These are phyloP conservation scores for Diaporthe humulicola DNA, from an alignment of 2,329 filamentous ascomycete genomes.

Conservation along the genomic window DNA sequence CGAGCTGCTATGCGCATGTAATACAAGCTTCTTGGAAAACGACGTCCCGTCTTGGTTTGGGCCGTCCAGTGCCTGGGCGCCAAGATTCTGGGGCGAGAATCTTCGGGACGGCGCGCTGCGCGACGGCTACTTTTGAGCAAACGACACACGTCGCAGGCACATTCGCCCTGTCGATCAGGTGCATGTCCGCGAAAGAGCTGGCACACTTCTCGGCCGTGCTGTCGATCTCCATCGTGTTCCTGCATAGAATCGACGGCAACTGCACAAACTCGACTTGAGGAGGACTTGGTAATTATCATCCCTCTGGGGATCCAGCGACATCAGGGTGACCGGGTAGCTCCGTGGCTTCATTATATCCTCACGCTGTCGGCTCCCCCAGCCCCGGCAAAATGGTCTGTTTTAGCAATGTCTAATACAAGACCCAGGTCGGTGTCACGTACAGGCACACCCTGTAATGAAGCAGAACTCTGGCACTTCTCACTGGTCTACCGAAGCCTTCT, in stretches of 20 bases:
- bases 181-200: not conserved
- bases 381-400: not conserved
- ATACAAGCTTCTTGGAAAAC: constrained; percentile 8
- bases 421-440: not conserved
- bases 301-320: not conserved
- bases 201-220: not conserved
- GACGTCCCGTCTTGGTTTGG: constrained; percentile 11
- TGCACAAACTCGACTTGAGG: not conserved
- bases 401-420: not conserved
- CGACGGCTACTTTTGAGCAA: not conserved
- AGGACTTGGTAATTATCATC: not conserved
- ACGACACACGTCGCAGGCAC: constrained; percentile 3
- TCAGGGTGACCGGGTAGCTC: not conserved
- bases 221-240: not conserved
- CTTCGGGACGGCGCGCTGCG: constrained; percentile 18
- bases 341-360: not conserved
- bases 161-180: not conserved
- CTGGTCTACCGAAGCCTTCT: not conserved
- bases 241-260: not conserved
- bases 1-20: not conserved
- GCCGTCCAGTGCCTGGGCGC: not conserved
- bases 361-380: not conserved
- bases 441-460: not conserved
- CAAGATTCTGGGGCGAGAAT: constrained; percentile 8
- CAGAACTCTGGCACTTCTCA: not conserved